Conservation (phyloP, 352 stramenopile species). For the Thalassiosira sp. region DNA sequence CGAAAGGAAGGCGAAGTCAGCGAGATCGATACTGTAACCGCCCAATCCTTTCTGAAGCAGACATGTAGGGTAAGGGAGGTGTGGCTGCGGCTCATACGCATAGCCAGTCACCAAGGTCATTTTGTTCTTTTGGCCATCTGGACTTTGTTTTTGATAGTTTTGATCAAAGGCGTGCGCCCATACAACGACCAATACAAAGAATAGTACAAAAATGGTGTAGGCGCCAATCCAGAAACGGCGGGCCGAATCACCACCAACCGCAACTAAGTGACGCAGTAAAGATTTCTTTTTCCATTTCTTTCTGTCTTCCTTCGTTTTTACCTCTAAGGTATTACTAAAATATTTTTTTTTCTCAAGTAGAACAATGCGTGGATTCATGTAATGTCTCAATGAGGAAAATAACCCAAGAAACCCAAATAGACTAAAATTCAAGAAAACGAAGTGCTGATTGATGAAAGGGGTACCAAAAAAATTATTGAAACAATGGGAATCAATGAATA, state of each 20-base stretch:
- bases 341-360: constrained; percentile 29
- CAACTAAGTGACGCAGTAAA: constrained; percentile 42
- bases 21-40: constrained; percentile 28
- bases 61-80: constrained; percentile 75
- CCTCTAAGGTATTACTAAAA: constrained; percentile 10
- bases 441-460: neutral
- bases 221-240: constrained; percentile 37
- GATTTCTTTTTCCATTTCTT: constrained; percentile 45
- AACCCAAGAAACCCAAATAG: constrained; percentile 27
- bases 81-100: constrained; percentile 35
- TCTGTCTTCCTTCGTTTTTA: neutral
- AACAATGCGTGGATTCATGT: constrained; percentile 44
- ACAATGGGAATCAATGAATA: neutral
- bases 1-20: constrained; percentile 67
- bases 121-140: constrained; percentile 7
- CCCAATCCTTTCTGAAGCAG: constrained; percentile 46
- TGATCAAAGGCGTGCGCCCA: too few species aligned
- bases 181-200: constrained; percentile 50
- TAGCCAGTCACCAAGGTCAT: constrained; percentile 40
- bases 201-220: constrained; percentile 38
- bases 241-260: constrained; percentile 36
- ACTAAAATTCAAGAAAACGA: neutral
- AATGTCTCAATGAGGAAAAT: constrained; percentile 34
- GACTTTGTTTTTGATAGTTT: too few species aligned
- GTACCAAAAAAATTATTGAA: neutral